Conservation (phyloP, 352 stramenopile genomes). For the Phytophthora sojae region DNA sequence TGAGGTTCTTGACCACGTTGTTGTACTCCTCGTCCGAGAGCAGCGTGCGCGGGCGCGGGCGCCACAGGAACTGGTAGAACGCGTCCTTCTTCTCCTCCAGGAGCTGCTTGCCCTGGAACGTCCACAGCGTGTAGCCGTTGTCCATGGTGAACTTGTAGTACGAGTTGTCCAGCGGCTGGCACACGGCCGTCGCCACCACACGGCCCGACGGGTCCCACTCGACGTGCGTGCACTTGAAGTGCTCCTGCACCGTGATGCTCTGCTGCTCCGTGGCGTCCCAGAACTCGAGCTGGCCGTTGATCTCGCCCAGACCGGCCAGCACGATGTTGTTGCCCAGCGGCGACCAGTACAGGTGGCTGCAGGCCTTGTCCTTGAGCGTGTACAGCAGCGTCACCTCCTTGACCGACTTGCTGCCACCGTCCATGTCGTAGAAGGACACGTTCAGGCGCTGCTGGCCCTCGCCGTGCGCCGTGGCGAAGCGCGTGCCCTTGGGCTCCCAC, state of each 20-base stretch:
- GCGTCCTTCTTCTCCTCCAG: slow-evolving; percentile 96
- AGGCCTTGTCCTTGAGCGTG: slow-evolving; percentile 95
- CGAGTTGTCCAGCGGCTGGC: slow-evolving; percentile 95
- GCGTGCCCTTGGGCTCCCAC: slow-evolving; percentile 96
- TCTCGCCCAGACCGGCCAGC: slow-evolving; percentile 94
- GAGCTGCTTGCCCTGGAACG: slow-evolving; percentile 97
- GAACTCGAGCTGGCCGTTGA: slow-evolving; percentile 97
- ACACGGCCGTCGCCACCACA: slow-evolving; percentile 95
- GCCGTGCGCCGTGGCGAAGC: slow-evolving; percentile 97
- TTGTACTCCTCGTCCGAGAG: slow-evolving; percentile 94
- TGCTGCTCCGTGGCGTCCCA: slow-evolving; percentile 97
- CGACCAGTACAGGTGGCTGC: slow-evolving; percentile 98
- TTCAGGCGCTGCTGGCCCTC: slow-evolving; percentile 92
- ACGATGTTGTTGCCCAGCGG: slow-evolving; percentile 94
- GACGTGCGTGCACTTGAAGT: slow-evolving; percentile 98
- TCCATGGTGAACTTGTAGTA: slow-evolving; percentile 99
- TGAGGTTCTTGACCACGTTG: slow-evolving; percentile 97
- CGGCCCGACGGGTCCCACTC: slow-evolving; percentile 98
- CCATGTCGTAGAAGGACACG: slow-evolving; percentile 98
- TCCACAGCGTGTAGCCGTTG: slow-evolving; percentile 98
- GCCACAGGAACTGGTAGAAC: slow-evolving; percentile 95
- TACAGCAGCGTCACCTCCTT: slow-evolving; percentile 96
- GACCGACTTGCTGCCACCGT: slow-evolving; percentile 62
- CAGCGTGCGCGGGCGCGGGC: slow-evolving; percentile 94
- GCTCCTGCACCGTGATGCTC: slow-evolving; percentile 95